A percentile compares a stretch with the other conserved stretches of the same genome.
Evolutionary conservation across 345 rosid species (phyloP).

Genomic region (Schrenkiella parvula): DNA sequence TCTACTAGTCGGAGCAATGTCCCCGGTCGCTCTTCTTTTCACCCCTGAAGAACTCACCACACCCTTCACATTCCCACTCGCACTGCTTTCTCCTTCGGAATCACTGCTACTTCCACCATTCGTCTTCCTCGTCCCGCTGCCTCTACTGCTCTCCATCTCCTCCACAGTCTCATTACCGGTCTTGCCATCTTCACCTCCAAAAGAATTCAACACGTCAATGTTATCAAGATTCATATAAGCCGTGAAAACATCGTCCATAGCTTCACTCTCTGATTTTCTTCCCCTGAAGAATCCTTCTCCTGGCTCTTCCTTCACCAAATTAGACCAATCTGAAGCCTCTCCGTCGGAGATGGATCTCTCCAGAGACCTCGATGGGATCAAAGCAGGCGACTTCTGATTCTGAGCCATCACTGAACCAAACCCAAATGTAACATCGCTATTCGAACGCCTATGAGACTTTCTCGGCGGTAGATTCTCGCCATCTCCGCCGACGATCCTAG

Average conservation of each 20-base stretch:
- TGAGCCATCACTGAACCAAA: conserved; percentile 40
- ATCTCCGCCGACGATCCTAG: conserved; percentile 30
- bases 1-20: conserved; percentile 47
- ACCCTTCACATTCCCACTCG: conserved; percentile 34
- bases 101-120: conserved; percentile 63
- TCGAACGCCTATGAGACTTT: conserved; percentile 82
- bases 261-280: conserved; percentile 47
- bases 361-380: conserved; percentile 48
- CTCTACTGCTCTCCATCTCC: conserved; percentile 46
- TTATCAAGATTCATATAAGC: conserved; percentile 68
- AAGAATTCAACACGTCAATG: conserved; percentile 59
- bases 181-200: conserved; percentile 54
- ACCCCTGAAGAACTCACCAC: conserved; percentile 21
- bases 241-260: conserved; percentile 54
- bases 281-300: conserved; percentile 23
- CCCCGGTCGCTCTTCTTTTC: conserved; percentile 60
- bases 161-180: conserved; percentile 32
- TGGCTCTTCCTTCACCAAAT: conserved; percentile 46
- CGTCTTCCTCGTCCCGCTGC: conserved; percentile 52
- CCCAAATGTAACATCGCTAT: conserved; percentile 82
- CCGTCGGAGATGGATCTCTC: conserved; percentile 50
- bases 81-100: conserved; percentile 66
- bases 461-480: conserved; percentile 77
- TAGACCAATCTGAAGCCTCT: conserved; percentile 38
- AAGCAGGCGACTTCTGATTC: conserved; percentile 47